phyloP scores from a whole-genome alignment of 2,329 filamentous ascomycete genomes.

The Chrysoporthe puriensis region DNA sequence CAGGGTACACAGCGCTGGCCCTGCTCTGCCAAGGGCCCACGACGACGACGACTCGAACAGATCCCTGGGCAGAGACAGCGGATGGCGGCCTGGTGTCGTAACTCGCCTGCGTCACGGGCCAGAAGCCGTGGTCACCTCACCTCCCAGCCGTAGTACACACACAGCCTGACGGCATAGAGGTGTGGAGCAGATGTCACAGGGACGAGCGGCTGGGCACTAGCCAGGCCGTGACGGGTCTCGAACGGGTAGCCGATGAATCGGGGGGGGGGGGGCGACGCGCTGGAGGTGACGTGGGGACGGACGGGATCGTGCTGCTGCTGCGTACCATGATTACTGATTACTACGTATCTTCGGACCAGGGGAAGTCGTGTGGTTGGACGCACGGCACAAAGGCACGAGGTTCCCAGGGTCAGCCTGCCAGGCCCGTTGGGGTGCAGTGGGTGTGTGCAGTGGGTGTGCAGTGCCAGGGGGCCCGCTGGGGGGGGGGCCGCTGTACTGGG shows the following conservation, averaged over 20 bases:
- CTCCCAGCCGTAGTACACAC: no score
- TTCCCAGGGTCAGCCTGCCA: not conserved
- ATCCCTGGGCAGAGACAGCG: no score
- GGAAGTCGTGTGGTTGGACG: slow-evolving; percentile 26
- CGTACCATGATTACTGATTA: no score
- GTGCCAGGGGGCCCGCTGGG: not conserved
- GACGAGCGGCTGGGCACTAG: not conserved
- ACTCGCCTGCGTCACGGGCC: not conserved
- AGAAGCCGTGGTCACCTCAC: no score
- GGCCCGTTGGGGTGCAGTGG: not conserved
- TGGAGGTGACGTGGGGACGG: not conserved
- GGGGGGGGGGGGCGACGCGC: no score
- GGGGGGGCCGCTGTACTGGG: no score
- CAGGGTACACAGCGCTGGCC: no score
- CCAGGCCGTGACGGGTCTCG: not conserved
- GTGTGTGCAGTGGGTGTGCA: not conserved
- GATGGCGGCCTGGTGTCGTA: no score
- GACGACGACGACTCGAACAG: not conserved
- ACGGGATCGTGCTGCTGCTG: no score
- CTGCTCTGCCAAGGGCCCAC: not conserved
- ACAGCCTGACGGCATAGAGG: not conserved
- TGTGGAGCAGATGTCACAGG: slow-evolving; percentile 10
- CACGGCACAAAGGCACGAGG: slow-evolving; percentile 27
- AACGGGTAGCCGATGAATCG: not conserved
- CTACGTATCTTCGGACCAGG: slow-evolving; percentile 22